phyloP scores from a whole-genome alignment of 2,329 filamentous ascomycete genomes.

The Colletotrichum aenigma region DNA sequence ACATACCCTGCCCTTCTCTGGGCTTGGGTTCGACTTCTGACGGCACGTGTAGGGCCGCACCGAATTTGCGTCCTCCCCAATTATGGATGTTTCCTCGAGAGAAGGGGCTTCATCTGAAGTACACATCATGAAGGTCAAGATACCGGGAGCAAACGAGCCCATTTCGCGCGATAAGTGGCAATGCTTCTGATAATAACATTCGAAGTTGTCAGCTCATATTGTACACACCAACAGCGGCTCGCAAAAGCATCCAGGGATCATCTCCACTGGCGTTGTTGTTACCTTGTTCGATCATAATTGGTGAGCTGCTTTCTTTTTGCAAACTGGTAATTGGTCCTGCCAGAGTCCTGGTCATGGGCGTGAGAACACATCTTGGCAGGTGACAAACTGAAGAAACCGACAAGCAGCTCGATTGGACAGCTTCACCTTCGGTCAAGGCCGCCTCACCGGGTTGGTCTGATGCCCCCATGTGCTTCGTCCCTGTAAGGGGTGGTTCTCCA shows the following conservation, averaged over 20 bases:
- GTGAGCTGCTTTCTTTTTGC: not conserved
- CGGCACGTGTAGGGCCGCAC: not conserved
- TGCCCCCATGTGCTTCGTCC: not conserved
- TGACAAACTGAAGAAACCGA: not conserved
- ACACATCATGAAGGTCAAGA: not conserved
- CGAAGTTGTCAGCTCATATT: not conserved
- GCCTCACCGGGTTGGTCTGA: conserved; percentile 1
- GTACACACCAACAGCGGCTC: not conserved
- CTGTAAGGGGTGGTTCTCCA: not conserved
- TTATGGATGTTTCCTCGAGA: not conserved
- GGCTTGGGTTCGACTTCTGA: not conserved
- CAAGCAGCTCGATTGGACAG: not conserved
- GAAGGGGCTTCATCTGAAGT: not conserved
- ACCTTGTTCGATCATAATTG: not conserved
- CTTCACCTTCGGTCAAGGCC: conserved; percentile 6
- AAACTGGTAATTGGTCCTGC: not conserved
- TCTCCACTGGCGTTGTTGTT: not conserved
- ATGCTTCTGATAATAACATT: not conserved
- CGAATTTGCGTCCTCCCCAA: not conserved
- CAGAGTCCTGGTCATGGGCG: not conserved
- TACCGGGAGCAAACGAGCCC: not conserved
- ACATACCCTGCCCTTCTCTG: not conserved
- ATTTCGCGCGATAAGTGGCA: not conserved
- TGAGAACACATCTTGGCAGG: not conserved
- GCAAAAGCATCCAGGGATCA: not conserved